phyloP scores from a whole-genome alignment of 305 asterid genomes.

The Fraxinus baroniana region DNA sequence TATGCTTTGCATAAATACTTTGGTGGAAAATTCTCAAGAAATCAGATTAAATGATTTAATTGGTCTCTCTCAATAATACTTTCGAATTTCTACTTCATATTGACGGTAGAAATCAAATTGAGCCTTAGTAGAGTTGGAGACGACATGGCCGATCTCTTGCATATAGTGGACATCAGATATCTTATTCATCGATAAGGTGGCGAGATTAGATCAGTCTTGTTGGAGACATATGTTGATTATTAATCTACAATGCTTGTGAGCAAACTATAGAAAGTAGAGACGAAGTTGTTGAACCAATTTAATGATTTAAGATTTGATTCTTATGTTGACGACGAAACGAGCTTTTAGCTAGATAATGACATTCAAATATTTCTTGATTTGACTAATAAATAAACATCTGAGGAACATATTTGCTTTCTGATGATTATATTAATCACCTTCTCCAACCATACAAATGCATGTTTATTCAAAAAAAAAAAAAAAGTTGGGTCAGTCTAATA shows the following conservation, averaged over 20 bases:
- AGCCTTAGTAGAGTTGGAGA: neutral
- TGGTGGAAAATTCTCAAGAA: neutral
- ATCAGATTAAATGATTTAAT: neutral
- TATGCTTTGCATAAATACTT: conserved; percentile 25
- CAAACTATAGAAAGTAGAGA: neutral
- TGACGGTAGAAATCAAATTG: neutral
- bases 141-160: no score
- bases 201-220: no score
- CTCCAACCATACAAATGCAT: neutral
- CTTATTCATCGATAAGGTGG: no score
- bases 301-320: neutral
- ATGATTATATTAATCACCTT: neutral
- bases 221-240: neutral
- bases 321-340: neutral
- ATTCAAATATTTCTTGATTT: neutral
- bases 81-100: neutral
- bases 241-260: neutral
- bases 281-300: neutral
- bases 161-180: no score
- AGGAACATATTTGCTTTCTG: neutral
- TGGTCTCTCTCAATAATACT: neutral
- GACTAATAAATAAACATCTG: neutral
- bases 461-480: no score
- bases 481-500: neutral
- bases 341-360: neutral